A percentile compares a stretch with the other conserved stretches of the same genome.
phyloP scores from a whole-genome alignment of 495 filamentous ascomycete species.

The Letharia columbiana region DNA sequence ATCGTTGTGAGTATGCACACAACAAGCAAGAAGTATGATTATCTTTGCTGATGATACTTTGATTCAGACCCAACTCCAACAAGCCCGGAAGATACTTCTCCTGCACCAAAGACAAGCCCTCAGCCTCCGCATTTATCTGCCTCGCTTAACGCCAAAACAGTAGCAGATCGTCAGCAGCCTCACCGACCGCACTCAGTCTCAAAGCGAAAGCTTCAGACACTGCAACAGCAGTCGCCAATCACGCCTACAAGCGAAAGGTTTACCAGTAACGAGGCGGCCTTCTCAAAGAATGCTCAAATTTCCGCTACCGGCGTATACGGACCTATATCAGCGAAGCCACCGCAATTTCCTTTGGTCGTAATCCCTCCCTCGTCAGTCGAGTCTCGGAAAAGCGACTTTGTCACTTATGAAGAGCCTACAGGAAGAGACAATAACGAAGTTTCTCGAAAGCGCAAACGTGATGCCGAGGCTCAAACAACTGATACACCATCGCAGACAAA shows the following conservation, averaged over 20 bases:
- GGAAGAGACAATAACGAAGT: not conserved
- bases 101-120: not conserved
- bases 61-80: slow-evolving; percentile 36
- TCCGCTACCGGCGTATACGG: slow-evolving; percentile 3
- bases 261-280: not conserved
- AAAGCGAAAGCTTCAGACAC: not conserved
- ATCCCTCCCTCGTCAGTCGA: slow-evolving; percentile 19
- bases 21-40: not conserved
- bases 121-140: not conserved
- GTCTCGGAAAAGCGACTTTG: slow-evolving; percentile 16
- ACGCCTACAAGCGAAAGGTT: slow-evolving; percentile 6
- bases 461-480: slow-evolving; percentile 28
- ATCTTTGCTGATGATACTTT: not conserved
- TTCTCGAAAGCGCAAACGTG: slow-evolving; percentile 23
- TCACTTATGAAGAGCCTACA: slow-evolving; percentile 14
- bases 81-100: slow-evolving; percentile 23
- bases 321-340: not conserved
- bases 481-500: slow-evolving; percentile 34
- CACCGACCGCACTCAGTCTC: not conserved
- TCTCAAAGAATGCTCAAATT: slow-evolving; percentile 1
- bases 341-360: slow-evolving; percentile 18
- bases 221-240: slow-evolving; percentile 10
- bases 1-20: slow-evolving; percentile 39
- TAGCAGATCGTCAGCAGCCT: not conserved
- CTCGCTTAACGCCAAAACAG: not conserved